Evolutionary conservation across 2,329 filamentous ascomycete genomes (phyloP).

Genomic region (Fusarium camptoceras): DNA sequence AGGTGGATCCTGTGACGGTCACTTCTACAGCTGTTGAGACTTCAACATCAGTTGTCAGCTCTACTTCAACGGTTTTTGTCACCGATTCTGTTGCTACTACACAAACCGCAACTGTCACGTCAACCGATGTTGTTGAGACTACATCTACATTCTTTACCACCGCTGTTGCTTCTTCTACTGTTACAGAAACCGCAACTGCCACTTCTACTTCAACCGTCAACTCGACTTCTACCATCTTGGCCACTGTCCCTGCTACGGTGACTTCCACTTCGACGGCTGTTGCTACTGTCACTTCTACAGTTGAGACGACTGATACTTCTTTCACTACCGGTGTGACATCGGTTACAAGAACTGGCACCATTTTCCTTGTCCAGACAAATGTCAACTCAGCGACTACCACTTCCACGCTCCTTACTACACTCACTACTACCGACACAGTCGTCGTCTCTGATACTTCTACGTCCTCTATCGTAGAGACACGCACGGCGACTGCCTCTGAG

Average conservation of each 20-base stretch:
- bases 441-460: background rate
- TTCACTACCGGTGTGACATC: background rate
- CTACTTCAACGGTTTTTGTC: background rate
- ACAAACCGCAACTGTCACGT: background rate
- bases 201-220: background rate
- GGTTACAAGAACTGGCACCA: background rate
- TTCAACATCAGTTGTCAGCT: background rate
- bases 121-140: background rate
- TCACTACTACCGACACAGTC: background rate
- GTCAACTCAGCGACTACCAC: background rate
- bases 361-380: background rate
- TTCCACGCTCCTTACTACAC: background rate
- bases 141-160: background rate
- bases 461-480: background rate
- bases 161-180: background rate
- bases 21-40: constrained; percentile 1
- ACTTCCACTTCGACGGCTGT: background rate
- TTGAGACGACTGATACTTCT: background rate
- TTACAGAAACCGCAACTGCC: background rate
- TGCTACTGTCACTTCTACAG: background rate
- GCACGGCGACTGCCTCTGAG: background rate
- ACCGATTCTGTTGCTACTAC: background rate
- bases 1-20: background rate
- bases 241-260: background rate
- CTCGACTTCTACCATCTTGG: background rate